phyloP scores from a whole-genome alignment of 1,139 yeast species.

The Citeromyces hawaiiensis region DNA sequence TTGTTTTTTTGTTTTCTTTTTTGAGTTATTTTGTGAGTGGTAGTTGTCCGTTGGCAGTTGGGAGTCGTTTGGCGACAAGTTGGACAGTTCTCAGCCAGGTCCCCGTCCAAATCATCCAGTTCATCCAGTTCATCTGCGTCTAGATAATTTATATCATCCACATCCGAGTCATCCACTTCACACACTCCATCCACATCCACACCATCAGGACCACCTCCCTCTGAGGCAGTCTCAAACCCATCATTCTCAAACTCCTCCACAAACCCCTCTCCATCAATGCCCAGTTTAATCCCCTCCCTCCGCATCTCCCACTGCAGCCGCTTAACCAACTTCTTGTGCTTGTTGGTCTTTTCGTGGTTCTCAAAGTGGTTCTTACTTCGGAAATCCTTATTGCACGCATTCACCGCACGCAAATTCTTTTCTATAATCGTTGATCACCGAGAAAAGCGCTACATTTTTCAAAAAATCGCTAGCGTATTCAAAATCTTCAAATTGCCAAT shows the following conservation, averaged over 20 bases:
- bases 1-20: constrained; percentile 24
- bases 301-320: constrained; percentile 67
- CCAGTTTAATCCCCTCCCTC: constrained; percentile 68
- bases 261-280: constrained; percentile 29
- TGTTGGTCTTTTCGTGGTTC: constrained; percentile 66
- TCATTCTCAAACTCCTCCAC: constrained; percentile 18
- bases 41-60: constrained; percentile 22
- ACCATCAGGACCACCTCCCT: constrained; percentile 6
- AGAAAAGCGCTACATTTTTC: too few species aligned
- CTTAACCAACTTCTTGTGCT: constrained; percentile 59
- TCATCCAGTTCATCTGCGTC: constrained; percentile 5
- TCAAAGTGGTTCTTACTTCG: constrained; percentile 68
- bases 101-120: too few species aligned
- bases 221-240: constrained; percentile 12
- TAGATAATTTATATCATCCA: constrained; percentile 8
- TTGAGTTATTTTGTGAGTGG: constrained; percentile 28
- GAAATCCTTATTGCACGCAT: constrained; percentile 71
- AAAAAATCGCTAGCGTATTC: too few species aligned
- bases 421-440: too few species aligned
- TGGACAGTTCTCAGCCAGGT: constrained; percentile 7
- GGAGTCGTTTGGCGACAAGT: constrained; percentile 13
- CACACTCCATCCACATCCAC: constrained; percentile 16
- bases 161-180: constrained; percentile 9
- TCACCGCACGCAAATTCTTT: too few species aligned
- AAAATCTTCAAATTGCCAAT: too few species aligned